Base-by-base conservation (phyloP, 352 stramenopile species). In the Peronospora farinosa region DNA sequence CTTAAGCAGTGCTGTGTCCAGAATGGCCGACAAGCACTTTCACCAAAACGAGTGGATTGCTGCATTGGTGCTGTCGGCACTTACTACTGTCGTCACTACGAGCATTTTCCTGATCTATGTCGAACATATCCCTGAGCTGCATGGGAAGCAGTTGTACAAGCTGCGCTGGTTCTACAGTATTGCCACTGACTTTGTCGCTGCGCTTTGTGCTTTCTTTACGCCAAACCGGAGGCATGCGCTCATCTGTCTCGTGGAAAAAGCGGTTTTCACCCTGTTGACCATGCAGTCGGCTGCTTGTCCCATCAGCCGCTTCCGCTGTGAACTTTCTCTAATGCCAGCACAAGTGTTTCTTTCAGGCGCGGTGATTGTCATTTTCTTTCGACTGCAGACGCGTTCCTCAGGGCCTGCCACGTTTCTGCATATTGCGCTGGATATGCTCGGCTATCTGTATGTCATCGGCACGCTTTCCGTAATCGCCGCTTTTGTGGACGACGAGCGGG, bases 281-380 rank as follows among this genome's bases (percentile, higher is more conserved):
- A 67, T 87, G 54, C 72, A 84, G 40, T 84, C 71, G 33, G 83
- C 70, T 40, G 73, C 74, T 11, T 89, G 78, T 32, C 70, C 71
- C 15, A 76, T 85, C 52, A 91, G 89, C 60, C 78, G 77, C 49
- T 78, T 86, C 39, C 67, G 59, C 19, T 89, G 78, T 41, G 78
- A 68, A 12, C 47, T 68, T 1, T 69, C 63, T 5, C 40, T 87
- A 13, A 62, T 77, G 15, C 70, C 78, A 35, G 62, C 63, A 9
- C 60, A 81, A 45, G 58, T 82, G 13, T 78, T 80, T 43, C 45
- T 83, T 19, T 69, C 72, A 0, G 74, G 72, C 17, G 57, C 78
- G 19, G 49, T 86, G 7, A 36, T 89, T 31, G 69, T 87, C 23
- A 60, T 87, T 27, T 65, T 82, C 23, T 76, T 86, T 41, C 69